Evolutionary conservation across 495 filamentous ascomycete species (phyloP).

Genomic region (Aspergillus sclerotioniger): DNA sequence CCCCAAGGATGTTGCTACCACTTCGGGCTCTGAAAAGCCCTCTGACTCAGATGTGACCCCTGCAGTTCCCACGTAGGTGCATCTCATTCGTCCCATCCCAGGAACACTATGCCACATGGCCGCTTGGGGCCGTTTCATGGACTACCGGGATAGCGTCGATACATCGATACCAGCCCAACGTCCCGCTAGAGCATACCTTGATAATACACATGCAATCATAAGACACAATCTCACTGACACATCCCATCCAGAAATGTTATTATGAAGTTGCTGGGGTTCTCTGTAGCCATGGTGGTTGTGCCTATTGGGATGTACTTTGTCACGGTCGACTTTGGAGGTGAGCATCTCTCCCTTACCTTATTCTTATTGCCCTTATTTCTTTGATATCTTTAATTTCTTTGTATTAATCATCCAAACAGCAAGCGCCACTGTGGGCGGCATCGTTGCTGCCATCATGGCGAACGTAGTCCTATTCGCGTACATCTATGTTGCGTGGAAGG

Average conservation of each 20-base stretch:
- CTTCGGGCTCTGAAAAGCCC: constrained; percentile 23
- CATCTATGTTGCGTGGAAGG: constrained; percentile 85
- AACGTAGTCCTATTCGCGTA: constrained; percentile 91
- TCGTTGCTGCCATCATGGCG: constrained; percentile 78
- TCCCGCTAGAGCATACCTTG: background rate
- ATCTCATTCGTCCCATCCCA: constrained; percentile 1
- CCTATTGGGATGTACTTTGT: constrained; percentile 88
- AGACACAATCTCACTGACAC: background rate
- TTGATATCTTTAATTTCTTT: background rate
- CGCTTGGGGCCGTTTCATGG: background rate
- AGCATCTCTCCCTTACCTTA: constrained; percentile 13
- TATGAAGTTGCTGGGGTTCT: constrained; percentile 83
- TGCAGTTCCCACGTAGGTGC: constrained; percentile 70
- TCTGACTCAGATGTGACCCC: constrained; percentile 51
- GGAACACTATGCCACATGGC: constrained; percentile 12
- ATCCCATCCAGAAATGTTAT: constrained; percentile 68
- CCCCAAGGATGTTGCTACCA: constrained; percentile 28
- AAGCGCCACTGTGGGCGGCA: constrained; percentile 83
- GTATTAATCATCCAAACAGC: constrained; percentile 44
- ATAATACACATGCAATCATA: background rate
- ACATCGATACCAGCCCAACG: background rate
- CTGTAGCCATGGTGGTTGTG: constrained; percentile 80
- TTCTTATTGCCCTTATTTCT: background rate
- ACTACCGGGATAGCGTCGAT: background rate
- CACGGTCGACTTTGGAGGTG: constrained; percentile 78